Evolutionary conservation across 345 rosid species (phyloP), one percentile per base, ranked within the genome.

Genomic region (Acer campestre): DNA sequence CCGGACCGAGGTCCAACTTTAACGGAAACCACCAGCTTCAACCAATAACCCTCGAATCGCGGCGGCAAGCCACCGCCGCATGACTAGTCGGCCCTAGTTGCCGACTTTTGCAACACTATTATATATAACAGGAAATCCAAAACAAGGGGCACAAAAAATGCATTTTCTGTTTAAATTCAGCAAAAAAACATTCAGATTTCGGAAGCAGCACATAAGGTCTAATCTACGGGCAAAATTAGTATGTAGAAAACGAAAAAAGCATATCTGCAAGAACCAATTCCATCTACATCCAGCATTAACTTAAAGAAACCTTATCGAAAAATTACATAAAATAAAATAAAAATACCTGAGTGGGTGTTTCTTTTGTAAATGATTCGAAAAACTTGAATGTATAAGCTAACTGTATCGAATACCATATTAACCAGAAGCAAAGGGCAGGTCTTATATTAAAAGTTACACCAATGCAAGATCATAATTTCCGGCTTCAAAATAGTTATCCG

Each of bases 331-430:
- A n/a, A n/a, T n/a, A n/a, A n/a, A n/a, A n/a, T n/a, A n/a, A n/a
- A n/a, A n/a, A n/a, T n/a, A n/a, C n/a, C n/a, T n/a, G n/a, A n/a
- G n/a, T n/a, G n/a, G n/a, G n/a, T n/a, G n/a, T n/a, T n/a, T n/a
- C n/a, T n/a, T n/a, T 82, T 2, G 85, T 75, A 70, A 80, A 84
- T 48, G 89, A 83, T 79, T 85, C 77, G 74, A 86, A 81, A 70
- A 80, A 46, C 79, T n/a, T n/a, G n/a, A n/a, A n/a, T n/a, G n/a
- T n/a, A n/a, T n/a, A n/a, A n/a, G n/a, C n/a, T n/a, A n/a, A n/a
- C n/a, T n/a, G n/a, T n/a, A n/a, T n/a, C n/a, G n/a, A n/a, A n/a
- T n/a, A n/a, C n/a, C n/a, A n/a, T n/a, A n/a, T n/a, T n/a, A n/a
- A n/a, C 11, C 46, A 61, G 14, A 63, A 72, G n/a, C 23, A 73